phyloP scores from a whole-genome alignment of 2,329 filamentous ascomycete genomes.

The Lachnellula arida region DNA sequence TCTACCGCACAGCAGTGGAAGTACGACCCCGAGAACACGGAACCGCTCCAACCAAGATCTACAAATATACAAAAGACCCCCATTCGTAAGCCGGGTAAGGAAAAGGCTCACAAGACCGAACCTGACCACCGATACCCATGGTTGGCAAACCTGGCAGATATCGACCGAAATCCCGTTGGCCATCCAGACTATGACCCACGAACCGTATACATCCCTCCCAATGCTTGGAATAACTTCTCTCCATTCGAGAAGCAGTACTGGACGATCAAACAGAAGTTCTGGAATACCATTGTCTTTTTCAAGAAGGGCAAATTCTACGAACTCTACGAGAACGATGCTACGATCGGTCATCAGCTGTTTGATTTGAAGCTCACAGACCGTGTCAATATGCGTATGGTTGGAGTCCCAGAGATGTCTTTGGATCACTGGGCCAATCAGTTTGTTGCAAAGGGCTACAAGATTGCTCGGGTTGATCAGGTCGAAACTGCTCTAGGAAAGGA shows the following conservation, averaged over 20 bases:
- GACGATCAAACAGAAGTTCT: conserved; percentile 98
- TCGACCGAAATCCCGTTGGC: conserved; percentile 70
- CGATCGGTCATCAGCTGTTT: conserved; percentile 91
- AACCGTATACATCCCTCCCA: conserved; percentile 83
- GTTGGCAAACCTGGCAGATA: conserved; percentile 81
- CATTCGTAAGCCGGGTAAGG: conserved; percentile 36
- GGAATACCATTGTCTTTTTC: conserved; percentile 98
- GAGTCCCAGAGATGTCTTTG: conserved; percentile 92
- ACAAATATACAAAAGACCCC: conserved; percentile 35
- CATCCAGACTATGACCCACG: conserved; percentile 89
- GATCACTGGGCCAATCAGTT: conserved; percentile 98
- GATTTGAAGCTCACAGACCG: conserved; percentile 96
- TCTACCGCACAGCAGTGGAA: conserved; percentile 84
- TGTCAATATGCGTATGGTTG: conserved; percentile 99
- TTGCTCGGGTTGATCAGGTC: conserved; percentile 93
- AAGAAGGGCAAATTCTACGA: conserved; percentile 99
- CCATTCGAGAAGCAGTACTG: conserved; percentile 98
- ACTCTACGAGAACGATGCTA: conserved; percentile 95
- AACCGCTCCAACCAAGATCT: conserved; percentile 45
- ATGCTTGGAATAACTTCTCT: conserved; percentile 77
- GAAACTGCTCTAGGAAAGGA: conserved; percentile 95
- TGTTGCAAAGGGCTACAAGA: conserved; percentile 96
- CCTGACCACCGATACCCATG: conserved; percentile 85
- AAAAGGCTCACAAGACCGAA: conserved; percentile 74
- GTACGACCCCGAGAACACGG: conserved; percentile 57